These are phyloP conservation scores for Penicillium sp. DNA, from an alignment of 2,329 filamentous ascomycete species.

Conservation along the genomic window DNA sequence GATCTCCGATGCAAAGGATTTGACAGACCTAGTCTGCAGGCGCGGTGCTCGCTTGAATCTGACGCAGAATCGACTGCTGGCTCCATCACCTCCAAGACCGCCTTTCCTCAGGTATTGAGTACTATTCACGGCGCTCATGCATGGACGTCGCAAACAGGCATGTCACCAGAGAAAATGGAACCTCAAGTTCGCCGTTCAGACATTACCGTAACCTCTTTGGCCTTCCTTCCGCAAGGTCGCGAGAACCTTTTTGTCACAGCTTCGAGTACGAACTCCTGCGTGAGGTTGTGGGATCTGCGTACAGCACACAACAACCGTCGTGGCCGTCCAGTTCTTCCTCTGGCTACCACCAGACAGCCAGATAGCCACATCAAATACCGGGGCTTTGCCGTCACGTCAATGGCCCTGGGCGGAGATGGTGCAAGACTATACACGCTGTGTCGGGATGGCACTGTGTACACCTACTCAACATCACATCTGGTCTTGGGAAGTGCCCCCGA, in stretches of 20 bases:
- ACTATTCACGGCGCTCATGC: conserved; percentile 44
- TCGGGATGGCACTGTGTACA: conserved; percentile 88
- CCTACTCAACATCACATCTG: conserved; percentile 81
- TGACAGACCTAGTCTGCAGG: conserved; percentile 37
- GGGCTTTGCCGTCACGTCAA: conserved; percentile 77
- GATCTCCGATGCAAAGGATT: conserved; percentile 62
- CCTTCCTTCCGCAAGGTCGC: conserved; percentile 68
- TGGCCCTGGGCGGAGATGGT: conserved; percentile 67
- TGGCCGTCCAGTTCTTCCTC: conserved; percentile 52
- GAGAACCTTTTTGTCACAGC: conserved; percentile 83
- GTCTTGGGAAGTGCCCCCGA: conserved; percentile 74
- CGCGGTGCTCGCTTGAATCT: conserved; percentile 37
- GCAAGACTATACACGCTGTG: conserved; percentile 78
- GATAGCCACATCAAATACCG: conserved; percentile 66
- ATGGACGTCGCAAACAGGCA: conserved; percentile 28
- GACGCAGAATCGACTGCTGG: conserved; percentile 25
- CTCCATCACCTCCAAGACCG: conserved; percentile 33
- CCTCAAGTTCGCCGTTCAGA: conserved; percentile 56
- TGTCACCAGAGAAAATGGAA: conserved; percentile 40
- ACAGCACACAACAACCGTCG: conserved; percentile 62
- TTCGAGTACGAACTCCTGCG: conserved; percentile 73
- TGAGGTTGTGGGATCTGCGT: conserved; percentile 95
- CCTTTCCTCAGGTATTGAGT: conserved; percentile 45
- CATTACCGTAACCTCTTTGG: conserved; percentile 78
- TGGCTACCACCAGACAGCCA: conserved; percentile 66